A percentile compares a stretch with the other conserved stretches of the same genome.
Conservation (phyloP, 352 stramenopile species). For the Pythium myriotylum region DNA sequence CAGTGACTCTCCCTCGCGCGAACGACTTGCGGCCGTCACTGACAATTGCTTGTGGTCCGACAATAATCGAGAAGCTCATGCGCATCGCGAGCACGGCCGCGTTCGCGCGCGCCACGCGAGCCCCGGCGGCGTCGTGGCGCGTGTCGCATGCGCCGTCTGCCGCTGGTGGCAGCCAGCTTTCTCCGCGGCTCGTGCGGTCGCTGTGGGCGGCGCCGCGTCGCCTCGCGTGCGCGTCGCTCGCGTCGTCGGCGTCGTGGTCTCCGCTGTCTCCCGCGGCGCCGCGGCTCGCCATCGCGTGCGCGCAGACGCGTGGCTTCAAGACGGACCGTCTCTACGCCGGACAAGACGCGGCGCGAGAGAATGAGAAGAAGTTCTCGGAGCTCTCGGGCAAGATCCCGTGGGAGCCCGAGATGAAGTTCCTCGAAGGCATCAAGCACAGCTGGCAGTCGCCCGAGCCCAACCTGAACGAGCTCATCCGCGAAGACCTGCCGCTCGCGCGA, state of each 20-base stretch:
- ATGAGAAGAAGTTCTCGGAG: conserved; percentile 80
- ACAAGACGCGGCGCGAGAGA: conserved; percentile 63
- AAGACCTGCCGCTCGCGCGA: conserved; percentile 70
- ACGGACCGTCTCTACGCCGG: conserved; percentile 70
- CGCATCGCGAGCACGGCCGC: conserved; percentile 3
- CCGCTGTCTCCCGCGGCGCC: neutral
- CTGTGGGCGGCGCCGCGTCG: conserved; percentile 6
- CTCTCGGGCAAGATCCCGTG: conserved; percentile 77
- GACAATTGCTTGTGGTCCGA: neutral
- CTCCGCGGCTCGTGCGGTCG: neutral
- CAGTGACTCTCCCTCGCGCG: conserved; percentile 7
- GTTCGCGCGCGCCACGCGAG: neutral
- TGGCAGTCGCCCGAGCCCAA: conserved; percentile 67
- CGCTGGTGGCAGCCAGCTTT: neutral
- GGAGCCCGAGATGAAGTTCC: conserved; percentile 66
- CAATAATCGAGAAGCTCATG: neutral
- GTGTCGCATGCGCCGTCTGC: neutral
- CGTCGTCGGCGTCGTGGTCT: conserved; percentile 3
- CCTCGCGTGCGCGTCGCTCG: neutral
- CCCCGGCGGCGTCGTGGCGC: neutral
- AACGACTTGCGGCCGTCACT: conserved; percentile 6
- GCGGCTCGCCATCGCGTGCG: neutral
- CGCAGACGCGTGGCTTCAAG: conserved; percentile 22
- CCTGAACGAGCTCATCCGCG: conserved; percentile 81
- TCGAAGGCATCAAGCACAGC: conserved; percentile 54